A percentile compares a stretch with the other conserved stretches of the same genome.
phyloP scores from a whole-genome alignment of 2,329 filamentous ascomycete genomes.

The Botrytis deweyae region DNA sequence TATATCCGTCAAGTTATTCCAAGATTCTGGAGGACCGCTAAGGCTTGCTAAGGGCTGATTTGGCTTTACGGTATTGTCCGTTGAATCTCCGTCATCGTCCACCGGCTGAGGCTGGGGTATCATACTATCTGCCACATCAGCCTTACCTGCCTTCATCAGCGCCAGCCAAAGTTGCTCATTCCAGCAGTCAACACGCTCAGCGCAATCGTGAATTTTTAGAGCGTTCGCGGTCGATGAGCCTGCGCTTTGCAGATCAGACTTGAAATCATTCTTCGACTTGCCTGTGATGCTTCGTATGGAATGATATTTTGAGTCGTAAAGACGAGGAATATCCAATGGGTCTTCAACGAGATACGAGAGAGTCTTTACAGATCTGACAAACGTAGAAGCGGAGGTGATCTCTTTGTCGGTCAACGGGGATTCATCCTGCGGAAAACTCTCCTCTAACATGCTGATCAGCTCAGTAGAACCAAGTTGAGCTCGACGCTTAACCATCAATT shows the following conservation, averaged over 20 bases:
- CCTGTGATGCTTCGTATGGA: neutral
- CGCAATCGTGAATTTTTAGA: neutral
- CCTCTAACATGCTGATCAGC: neutral
- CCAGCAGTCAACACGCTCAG: constrained; percentile 3
- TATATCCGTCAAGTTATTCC: neutral
- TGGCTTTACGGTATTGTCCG: too few relatives aligned
- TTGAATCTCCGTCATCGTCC: too few relatives aligned
- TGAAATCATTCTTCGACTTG: neutral
- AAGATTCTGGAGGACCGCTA: neutral
- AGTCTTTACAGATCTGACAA: neutral
- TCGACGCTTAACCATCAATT: too few relatives aligned
- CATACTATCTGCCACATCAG: neutral
- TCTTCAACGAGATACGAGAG: neutral
- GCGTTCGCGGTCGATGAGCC: neutral
- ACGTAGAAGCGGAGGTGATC: too few relatives aligned
- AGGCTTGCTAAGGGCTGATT: too few relatives aligned
- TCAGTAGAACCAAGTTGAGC: too few relatives aligned
- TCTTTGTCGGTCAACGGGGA: neutral
- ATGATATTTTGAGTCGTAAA: neutral
- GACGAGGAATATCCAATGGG: neutral
- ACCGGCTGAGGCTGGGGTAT: too few relatives aligned
- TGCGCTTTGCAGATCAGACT: neutral
- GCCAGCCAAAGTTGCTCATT: neutral
- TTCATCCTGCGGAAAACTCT: neutral
- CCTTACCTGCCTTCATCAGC: neutral